Conservation (phyloP, 345 rosid species). For the Eucalyptus fibrosa region DNA sequence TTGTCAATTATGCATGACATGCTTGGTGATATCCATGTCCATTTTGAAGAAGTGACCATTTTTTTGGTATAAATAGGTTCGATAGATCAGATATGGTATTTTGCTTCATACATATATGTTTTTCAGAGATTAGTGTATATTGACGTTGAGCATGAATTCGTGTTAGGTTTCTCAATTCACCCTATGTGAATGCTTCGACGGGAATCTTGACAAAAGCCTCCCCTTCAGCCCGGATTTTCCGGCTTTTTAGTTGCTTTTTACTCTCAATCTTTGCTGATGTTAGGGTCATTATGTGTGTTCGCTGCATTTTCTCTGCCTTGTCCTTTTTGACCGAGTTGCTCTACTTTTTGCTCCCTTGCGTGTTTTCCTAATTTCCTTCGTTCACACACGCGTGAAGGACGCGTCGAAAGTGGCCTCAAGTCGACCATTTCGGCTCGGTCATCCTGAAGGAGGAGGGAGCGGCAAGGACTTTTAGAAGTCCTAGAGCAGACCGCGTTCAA, state of each 20-base stretch:
- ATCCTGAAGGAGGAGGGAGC: too few relatives aligned
- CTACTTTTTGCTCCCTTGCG: not conserved
- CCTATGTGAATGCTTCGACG: not conserved
- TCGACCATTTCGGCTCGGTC: not conserved
- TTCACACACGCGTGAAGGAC: not conserved
- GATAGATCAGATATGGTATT: too few relatives aligned
- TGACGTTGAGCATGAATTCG: not conserved
- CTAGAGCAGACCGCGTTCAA: rapidly evolving
- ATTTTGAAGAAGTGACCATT: too few relatives aligned
- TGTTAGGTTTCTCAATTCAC: not conserved
- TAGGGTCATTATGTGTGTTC: too few relatives aligned
- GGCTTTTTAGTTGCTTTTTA: too few relatives aligned
- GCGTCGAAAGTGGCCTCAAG: not conserved
- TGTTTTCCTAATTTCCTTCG: not conserved
- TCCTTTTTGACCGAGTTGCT: not conserved
- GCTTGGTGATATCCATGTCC: too few relatives aligned
- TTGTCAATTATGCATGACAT: too few relatives aligned
- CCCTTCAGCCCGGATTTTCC: too few relatives aligned
- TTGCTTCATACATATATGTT: not conserved
- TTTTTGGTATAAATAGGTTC: too few relatives aligned
- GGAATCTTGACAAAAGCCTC: not conserved
- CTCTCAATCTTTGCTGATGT: too few relatives aligned
- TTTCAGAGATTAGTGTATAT: not conserved
- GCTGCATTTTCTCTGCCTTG: too few relatives aligned
- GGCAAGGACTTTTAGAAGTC: too few relatives aligned